These are phyloP conservation scores for Aspergillus pseudonomiae DNA, from an alignment of 2,329 filamentous ascomycete species.

Conservation along the genomic window DNA sequence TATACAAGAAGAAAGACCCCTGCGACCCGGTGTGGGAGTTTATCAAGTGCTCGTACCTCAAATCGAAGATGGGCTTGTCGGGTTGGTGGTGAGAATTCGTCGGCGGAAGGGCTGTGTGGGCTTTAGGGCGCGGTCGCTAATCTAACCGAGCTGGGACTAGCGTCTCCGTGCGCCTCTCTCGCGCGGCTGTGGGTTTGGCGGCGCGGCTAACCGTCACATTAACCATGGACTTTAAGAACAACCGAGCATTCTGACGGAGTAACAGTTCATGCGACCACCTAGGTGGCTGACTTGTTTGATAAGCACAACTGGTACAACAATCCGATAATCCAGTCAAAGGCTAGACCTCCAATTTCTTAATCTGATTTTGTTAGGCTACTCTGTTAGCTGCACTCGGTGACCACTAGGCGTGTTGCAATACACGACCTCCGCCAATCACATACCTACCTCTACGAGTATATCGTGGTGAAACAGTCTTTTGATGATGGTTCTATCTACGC, in stretches of 20 bases:
- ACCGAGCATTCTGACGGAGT: neutral
- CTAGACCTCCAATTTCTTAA: neutral
- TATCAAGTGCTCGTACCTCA: constrained; percentile 43
- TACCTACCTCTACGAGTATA: neutral
- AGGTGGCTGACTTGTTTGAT: neutral
- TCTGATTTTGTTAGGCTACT: neutral
- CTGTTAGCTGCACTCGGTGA: neutral
- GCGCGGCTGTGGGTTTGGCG: constrained; percentile 15
- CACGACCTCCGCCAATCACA: neutral
- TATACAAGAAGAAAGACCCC: constrained; percentile 33
- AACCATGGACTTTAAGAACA: neutral
- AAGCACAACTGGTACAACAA: neutral
- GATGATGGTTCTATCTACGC: neutral
- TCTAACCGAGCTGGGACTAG: constrained; percentile 45
- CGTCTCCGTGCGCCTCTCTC: constrained; percentile 21
- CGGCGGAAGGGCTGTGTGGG: constrained; percentile 46
- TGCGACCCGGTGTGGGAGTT: constrained; percentile 34
- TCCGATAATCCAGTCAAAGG: neutral
- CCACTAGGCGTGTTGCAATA: neutral
- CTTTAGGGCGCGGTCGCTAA: constrained; percentile 51
- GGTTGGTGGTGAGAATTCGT: constrained; percentile 46
- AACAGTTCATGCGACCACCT: neutral
- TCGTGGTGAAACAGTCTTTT: neutral
- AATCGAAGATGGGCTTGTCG: constrained; percentile 48
- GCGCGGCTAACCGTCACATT: constrained; percentile 9